Evolutionary conservation across 129 eudicot genomes (phyloP), one percentile per base, ranked within the genome.

Genomic region (Ambrosia trifida): DNA sequence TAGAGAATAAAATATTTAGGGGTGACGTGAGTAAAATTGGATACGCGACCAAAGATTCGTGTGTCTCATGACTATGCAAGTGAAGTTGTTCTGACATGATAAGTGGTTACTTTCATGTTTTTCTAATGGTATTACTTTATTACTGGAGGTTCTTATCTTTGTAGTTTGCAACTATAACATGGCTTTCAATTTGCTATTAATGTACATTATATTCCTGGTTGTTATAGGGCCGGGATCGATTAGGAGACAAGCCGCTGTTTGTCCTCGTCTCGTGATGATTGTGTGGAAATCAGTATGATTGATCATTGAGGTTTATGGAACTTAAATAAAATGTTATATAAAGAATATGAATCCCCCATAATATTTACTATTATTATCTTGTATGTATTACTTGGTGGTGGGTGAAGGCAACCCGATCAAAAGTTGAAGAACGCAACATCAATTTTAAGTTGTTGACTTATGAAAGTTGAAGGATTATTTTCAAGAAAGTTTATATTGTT

Each of bases 191-290:
- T 50, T 51, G 14, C 12, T 65, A 28, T 24, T 72, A 16, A 35
- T 70, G 7, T 56, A 14, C 32, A 30, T 16, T 4, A 16, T 52
- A 6, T 70, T 70, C 0, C 49, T 68, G 30, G 63, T 76, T 78
- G 63, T 76, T 78, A 60, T 80, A 92, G 98, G 98, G 96, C 1
- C 86, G 96, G 75, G 95, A 86, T 13, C 84, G 86, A 76, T 64
- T 92, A 73, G 98, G 96, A 54, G 87, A 83, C 82, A 92, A 85
- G 75, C 88, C 96, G 0, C 67, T 92, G 82, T 92, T 83, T 72
- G 94, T 92, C 81, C 95, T 92, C 40, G 79, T 86, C 32, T 44
- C 24, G 18, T 70, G 66, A 62, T 28, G 64, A 28, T 8, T 53
- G n/a, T 41, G 36, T 12, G 64, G 56, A 76, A 49, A 58, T 70